Base-by-base conservation (phyloP, 257 asterid genomes). In the Plantago ovata region DNA sequence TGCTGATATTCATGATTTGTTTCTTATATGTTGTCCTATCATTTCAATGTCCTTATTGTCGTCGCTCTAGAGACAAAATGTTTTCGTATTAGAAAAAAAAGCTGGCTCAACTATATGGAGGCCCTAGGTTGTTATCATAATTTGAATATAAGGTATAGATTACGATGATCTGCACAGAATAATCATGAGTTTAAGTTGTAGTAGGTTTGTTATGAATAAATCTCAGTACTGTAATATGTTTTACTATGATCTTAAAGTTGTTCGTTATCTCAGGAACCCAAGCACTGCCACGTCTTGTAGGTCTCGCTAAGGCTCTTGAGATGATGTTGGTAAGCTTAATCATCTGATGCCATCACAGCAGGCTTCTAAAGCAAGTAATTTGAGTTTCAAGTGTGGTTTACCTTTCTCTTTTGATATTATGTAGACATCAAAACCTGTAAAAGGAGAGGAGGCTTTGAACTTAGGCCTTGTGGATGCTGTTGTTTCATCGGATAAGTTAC, bases 251-350 rank as follows among this genome's bases (percentile, higher is more conserved):
- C 56, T 50, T 15, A 50, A 18, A 21, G 15, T 11, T 16, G 46
- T 16, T 53, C 33, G 3, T 51, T 67, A 19, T 82, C 65, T 44
- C 92, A 89, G 96, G 98, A 39, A 93, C 99, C 20, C 99, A 93
- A 71, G 88, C 96, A 12, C 95, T 93, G 77, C 99, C 99, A 19
- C 99, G 95, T 75, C 99, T 93, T 51, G 97, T 89, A 15, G 99
- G 99, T 38, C 81, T 84, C 56, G 79, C 95, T 41, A 93, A 93
- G 79, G 86, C 96, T 51, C 94, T 93, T 69, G 99, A 93, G 68
- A 86, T 93, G 99, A 84, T 93, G 84, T 73, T 93, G 84, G 99
- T 93, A 79, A 70, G 91, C 60, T 47, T 48, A 56, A 8, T 41
- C 52, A 28, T 73, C 47, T 60, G 15, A 18, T 39, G 43, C 7